These are phyloP conservation scores for Taiozyma sp. DNA, from an alignment of 1,139 yeast genomes.

Conservation along the genomic window DNA sequence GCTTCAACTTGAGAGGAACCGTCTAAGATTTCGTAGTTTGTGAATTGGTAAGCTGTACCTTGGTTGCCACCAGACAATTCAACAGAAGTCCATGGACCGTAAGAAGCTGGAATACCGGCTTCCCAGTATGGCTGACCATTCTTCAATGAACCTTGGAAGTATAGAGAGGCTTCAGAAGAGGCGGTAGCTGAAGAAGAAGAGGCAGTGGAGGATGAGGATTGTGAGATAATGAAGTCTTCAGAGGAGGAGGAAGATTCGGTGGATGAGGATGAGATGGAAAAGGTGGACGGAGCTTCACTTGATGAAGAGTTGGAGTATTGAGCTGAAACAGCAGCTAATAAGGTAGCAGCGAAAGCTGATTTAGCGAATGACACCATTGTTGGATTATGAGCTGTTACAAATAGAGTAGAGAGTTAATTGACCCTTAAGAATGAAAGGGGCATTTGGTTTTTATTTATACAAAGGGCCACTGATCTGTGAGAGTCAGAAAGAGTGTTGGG, in stretches of 20 bases:
- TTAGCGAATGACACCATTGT: conserved; percentile 17
- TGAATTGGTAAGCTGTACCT: conserved; percentile 16
- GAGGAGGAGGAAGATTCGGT: conserved; percentile 11
- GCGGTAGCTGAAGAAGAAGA: conserved; percentile 8
- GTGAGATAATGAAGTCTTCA: conserved; percentile 13
- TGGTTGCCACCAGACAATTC: conserved; percentile 15
- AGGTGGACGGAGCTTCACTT: conserved; percentile 9
- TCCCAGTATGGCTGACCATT: conserved; percentile 23
- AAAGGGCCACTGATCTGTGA: neutral
- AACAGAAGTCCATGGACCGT: conserved; percentile 20
- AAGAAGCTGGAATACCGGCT: conserved; percentile 17
- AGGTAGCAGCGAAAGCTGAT: conserved; percentile 15
- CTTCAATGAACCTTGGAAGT: conserved; percentile 18
- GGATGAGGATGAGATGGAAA: conserved; percentile 14
- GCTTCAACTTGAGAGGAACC: conserved; percentile 17
- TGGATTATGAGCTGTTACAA: neutral
- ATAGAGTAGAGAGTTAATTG: no score
- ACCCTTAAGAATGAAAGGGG: neutral
- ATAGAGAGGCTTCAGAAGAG: conserved; percentile 14
- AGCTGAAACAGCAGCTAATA: conserved; percentile 19
- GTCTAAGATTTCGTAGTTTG: conserved; percentile 12
- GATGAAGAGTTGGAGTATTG: conserved; percentile 16
- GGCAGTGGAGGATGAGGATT: conserved; percentile 14
- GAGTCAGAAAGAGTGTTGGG: neutral
- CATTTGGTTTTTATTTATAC: neutral